Base-by-base conservation (phyloP, 2,329 filamentous ascomycete genomes). In the Botrytis cinerea region DNA sequence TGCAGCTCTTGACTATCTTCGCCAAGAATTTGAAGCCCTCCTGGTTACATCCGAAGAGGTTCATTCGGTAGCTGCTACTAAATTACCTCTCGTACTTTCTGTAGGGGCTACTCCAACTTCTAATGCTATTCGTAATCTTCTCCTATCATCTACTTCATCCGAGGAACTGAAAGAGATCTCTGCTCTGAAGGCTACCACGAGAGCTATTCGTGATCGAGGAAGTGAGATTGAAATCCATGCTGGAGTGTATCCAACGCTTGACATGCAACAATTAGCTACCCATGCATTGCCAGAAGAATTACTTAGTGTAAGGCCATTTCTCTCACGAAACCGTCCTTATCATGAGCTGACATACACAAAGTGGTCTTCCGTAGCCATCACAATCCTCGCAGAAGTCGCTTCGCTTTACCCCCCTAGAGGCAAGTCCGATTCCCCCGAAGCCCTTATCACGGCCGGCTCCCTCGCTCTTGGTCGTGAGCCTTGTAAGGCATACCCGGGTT, bases 51-150 rank as follows among this genome's bases (percentile, higher is more conserved):
- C 87, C 0, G 72, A 77, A n/a, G 76, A 78, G 0, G 82, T 84
- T 72, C 75, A 77, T 16, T 45, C 45, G 25, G n/a, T 43, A 35
- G 63, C 68, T 57, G 51, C 60, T n/a, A 57, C 64, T 54, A 51
- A 73, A 72, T 57, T 68, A 38, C 77, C 79, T 4, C 80, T 87
- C 25, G 84, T 89, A 0, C 84, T 95, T 4, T 93, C 91, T 0
- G 90, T 94, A 0, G 93, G 93, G 35, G 93, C 93, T 0, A 93
- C 93, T 28, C 93, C 93, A 0, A 94, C 92, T 0, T 89, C 90
- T 1, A 89, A 90, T 0, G 86, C 89, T 16, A 84, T 91, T 40
- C 89, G 92, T 78, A 90, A 92, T 77, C 83, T 90, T 8, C 78
- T 85, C 0, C 61, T 77, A 60, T 59, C 70, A 7, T 28, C 64